Base-by-base conservation (phyloP, 2,329 filamentous ascomycete species). In the Aspergillus transmontanensis region DNA sequence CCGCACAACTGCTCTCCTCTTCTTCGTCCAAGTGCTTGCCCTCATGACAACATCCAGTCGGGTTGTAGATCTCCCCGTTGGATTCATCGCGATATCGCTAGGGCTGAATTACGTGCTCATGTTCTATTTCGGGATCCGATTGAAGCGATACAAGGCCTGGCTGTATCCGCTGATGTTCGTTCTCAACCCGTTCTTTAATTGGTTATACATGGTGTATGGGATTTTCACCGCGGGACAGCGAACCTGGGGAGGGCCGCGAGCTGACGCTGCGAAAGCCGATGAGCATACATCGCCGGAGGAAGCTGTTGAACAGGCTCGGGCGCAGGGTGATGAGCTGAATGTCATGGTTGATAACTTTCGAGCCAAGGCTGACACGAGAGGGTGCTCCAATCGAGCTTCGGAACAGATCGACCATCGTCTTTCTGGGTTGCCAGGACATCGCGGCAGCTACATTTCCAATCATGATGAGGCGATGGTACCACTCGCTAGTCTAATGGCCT, bases 181-280 rank as follows among this genome's bases (percentile, higher is more conserved):
- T 54, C 78, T 97, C 66, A 98, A 97, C 74, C 94, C 95, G 0
- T 96, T 98, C 75, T 94, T 97, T 84, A 98, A 98, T 79, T 98
- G 94, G 94, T 87, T 93, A 63, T 98, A 98, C 81, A 97, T 97
- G 91, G 90, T 97, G 2, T 97, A 97, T 76, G 94, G 93, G 51
- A 96, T 97, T 70, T 95, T 96, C 78, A 97, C 94, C 0, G 93
- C 94, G 34, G 93, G 94, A 23, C 93, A 97, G 76, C 86, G 94
- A 68, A 98, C 94, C 1, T 99, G 95, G 94, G 94, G 94, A 68
- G 94, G 94, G 0, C 95, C 94, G 12, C 87, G 94, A 72, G 93
- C 93, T 1, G 94, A 98, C 78, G 94, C 94, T 0, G 92, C 91
- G 34, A 85, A 89, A 46, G 94, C 94, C 3, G 90, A 96, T 75